These are phyloP conservation scores for Terfezia claveryi DNA, from an alignment of 495 filamentous ascomycete genomes.

Conservation along the genomic window DNA sequence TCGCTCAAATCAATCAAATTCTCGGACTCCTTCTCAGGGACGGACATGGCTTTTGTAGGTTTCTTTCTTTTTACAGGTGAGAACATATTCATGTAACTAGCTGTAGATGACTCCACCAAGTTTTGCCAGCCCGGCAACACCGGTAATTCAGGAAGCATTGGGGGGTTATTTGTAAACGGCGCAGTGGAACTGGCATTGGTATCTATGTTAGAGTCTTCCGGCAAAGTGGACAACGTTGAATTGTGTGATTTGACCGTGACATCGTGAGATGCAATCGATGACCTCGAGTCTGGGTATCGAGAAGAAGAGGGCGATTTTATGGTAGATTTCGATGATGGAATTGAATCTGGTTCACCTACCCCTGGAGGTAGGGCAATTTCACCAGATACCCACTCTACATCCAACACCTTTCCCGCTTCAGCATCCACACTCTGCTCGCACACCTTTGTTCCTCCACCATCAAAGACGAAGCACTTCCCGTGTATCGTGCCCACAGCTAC, in stretches of 20 bases:
- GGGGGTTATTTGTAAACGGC: background rate
- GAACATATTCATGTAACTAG: background rate
- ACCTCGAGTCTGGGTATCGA: background rate
- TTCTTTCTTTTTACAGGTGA: background rate
- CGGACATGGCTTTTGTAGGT: constrained; percentile 7
- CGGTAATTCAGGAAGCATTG: background rate
- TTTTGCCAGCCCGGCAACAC: background rate
- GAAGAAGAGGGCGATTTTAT: background rate
- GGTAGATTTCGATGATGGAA: background rate
- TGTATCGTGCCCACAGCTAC: constrained; percentile 30
- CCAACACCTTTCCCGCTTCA: constrained; percentile 22
- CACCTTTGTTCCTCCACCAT: constrained; percentile 25
- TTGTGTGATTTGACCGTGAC: no score
- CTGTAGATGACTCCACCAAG: background rate
- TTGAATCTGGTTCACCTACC: background rate
- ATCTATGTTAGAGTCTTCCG: background rate
- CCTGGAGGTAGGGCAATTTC: background rate
- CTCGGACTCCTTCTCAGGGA: constrained; percentile 6
- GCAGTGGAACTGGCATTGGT: background rate
- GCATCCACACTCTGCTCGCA: constrained; percentile 22
- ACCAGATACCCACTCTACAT: constrained; percentile 28
- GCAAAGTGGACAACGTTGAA: background rate
- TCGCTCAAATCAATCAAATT: constrained; percentile 3
- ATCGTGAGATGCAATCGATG: background rate
- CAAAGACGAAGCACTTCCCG: constrained; percentile 29